A percentile compares a stretch with the other conserved stretches of the same genome.
phyloP scores from a whole-genome alignment of 306 rosid species.

The Quercus aquifolioides region DNA sequence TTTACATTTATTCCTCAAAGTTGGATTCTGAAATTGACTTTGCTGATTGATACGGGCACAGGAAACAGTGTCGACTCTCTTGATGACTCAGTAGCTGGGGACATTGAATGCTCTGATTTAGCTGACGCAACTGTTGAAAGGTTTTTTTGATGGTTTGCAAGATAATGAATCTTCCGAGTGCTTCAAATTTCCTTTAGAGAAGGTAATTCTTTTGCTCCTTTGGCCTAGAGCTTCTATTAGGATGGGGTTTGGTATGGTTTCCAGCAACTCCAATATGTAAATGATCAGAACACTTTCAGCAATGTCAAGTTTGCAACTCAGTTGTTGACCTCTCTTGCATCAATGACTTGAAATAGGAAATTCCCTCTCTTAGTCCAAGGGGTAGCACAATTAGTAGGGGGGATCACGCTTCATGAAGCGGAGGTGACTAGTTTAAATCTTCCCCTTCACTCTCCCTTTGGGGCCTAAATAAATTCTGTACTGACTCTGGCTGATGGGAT shows the following conservation, averaged over 20 bases:
- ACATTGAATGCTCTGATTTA: conserved; percentile 26
- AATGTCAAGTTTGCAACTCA: not conserved
- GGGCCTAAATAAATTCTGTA: too few species aligned
- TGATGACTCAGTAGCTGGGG: conserved; percentile 28
- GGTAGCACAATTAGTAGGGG: too few species aligned
- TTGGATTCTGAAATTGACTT: conserved; percentile 4
- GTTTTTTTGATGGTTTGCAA: conserved; percentile 27
- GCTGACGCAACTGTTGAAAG: conserved; percentile 32
- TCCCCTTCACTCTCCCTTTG: too few species aligned
- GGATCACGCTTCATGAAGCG: too few species aligned
- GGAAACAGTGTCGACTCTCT: conserved; percentile 11
- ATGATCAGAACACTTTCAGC: not conserved
- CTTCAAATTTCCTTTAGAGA: conserved; percentile 29
- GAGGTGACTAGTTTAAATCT: too few species aligned
- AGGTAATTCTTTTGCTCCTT: conserved; percentile 32
- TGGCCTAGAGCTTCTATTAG: not conserved
- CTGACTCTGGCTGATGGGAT: too few species aligned
- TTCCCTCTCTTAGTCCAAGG: too few species aligned
- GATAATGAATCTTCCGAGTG: conserved; percentile 33
- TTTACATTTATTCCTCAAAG: not conserved
- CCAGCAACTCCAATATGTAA: not conserved
- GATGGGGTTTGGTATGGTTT: conserved; percentile 10
- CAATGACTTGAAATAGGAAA: not conserved
- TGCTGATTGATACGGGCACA: conserved; percentile 24
- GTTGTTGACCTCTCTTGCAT: not conserved